Conservation (phyloP, 306 rosid genomes). For the Prunus mira region DNA sequence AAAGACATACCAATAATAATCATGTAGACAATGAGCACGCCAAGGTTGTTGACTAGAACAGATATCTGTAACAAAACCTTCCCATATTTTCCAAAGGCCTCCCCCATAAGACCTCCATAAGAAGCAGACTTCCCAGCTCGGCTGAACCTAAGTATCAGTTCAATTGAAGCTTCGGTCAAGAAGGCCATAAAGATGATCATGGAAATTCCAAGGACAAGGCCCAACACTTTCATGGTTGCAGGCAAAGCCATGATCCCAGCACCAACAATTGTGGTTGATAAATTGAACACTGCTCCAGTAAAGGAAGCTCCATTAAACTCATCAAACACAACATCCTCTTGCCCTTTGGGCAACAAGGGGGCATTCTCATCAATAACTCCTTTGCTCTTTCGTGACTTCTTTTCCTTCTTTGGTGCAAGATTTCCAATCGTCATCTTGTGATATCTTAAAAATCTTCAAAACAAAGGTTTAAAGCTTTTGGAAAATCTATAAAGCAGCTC, state of each 20-base stretch:
- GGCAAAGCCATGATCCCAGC: slow-evolving; percentile 96
- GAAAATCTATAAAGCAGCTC: slow-evolving; percentile 14
- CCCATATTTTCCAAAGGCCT: slow-evolving; percentile 68
- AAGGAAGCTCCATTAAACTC: slow-evolving; percentile 86
- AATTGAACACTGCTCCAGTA: slow-evolving; percentile 83
- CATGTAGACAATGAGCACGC: slow-evolving; percentile 75
- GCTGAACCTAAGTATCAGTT: slow-evolving; percentile 63
- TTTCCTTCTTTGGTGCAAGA: slow-evolving; percentile 34
- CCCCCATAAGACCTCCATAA: slow-evolving; percentile 74
- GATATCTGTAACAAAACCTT: slow-evolving; percentile 54
- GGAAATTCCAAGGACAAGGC: slow-evolving; percentile 74
- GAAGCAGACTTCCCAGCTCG: slow-evolving; percentile 60
- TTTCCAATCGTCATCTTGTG: slow-evolving; percentile 44
- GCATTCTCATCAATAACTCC: slow-evolving; percentile 49
- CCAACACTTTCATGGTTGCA: slow-evolving; percentile 71
- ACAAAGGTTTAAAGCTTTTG: slow-evolving; percentile 3
- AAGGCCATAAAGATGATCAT: slow-evolving; percentile 60
- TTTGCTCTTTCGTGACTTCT: slow-evolving; percentile 42
- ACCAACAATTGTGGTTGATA: slow-evolving; percentile 80
- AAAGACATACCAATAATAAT: slow-evolving; percentile 68
- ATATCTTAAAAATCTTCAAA: slow-evolving; percentile 10
- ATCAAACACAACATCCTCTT: slow-evolving; percentile 39
- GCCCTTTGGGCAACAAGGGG: slow-evolving; percentile 59
- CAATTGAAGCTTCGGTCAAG: slow-evolving; percentile 69
- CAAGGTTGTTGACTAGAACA: slow-evolving; percentile 64